Base-by-base conservation (phyloP, 108 stramenopile genomes). In the Nitzschia sp. region DNA sequence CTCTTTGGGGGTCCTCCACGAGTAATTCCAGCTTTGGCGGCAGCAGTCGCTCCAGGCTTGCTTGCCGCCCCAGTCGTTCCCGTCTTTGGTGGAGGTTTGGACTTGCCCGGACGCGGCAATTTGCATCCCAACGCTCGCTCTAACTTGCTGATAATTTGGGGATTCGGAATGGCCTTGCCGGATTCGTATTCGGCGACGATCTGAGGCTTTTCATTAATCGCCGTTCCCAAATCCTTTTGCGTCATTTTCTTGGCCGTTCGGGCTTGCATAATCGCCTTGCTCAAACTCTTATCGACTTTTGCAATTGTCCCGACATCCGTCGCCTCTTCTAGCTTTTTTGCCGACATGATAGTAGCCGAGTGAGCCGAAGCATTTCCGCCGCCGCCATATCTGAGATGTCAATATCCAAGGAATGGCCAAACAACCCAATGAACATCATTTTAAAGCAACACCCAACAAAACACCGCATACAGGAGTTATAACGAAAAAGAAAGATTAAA, bases 201-300 rank as follows among this genome's bases (percentile, higher is more conserved):
- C 80, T 98, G 97, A 18, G 98, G 96, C 64, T 97, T 97, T 75
- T 97, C 96, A 71, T 98, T 98, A 61, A 97, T 97, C 19, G 91
- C 85, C 26, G 97, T 96, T 1, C 96, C 98, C 46, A 98, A 80
- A 32, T 97, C 93, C 70, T 97, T 97, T 83, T 98, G 98, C 8
- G 98, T 95, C 92, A 96, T 81, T 77, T 98, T 98, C 77, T 97
- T 97, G 26, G 96, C 96, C 57, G 84, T 97, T 1, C 98, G 89
- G 9, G 97, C 98, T 68, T 98, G 95, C 87, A 89, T 87, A 49
- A 98, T 97, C 0, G 97, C 96, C 77, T 97, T 94, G 28, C 81
- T 80, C 27, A 98, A 81, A 15, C 72, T 62, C 70, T 86, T 94
- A 80, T 97, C 96, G 5, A 97, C 95, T 65, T 89, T 96, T 51